A percentile compares a stretch with the other conserved stretches of the same genome.
Conservation (phyloP, 2,329 filamentous ascomycete genomes). For the Apiospora saccharicola region DNA sequence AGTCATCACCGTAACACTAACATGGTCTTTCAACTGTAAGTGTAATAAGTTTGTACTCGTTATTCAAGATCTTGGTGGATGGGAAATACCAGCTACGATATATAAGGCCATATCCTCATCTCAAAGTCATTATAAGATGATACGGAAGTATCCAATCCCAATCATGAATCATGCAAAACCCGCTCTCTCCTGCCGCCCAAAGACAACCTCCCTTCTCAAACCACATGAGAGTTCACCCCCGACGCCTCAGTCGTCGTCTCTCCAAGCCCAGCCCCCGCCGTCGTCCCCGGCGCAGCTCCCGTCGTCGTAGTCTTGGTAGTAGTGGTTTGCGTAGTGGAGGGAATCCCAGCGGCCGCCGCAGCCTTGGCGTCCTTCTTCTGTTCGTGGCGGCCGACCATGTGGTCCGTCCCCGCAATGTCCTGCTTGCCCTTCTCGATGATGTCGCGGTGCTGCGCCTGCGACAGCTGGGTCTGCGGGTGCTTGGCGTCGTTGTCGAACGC, state of each 20-base stretch:
- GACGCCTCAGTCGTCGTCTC: not conserved
- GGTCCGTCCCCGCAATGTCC: slow-evolving; percentile 36
- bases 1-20: too few species aligned
- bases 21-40: too few species aligned
- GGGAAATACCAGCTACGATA: too few species aligned
- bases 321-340: not conserved
- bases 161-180: too few species aligned
- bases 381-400: slow-evolving; percentile 38
- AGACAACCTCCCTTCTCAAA: too few species aligned
- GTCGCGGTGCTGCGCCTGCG: slow-evolving; percentile 35
- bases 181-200: too few species aligned
- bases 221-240: too few species aligned
- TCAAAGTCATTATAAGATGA: too few species aligned
- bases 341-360: not conserved
- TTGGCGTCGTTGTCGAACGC: slow-evolving; percentile 38
- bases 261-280: not conserved
- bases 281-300: not conserved
- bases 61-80: too few species aligned
- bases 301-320: not conserved
- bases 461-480: slow-evolving; percentile 31
- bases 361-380: slow-evolving; percentile 18
- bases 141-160: too few species aligned
- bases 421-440: slow-evolving; percentile 38
- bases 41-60: too few species aligned
- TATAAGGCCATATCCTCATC: too few species aligned